These are phyloP conservation scores for Coelastrella sp. DNA, from an alignment of 139 green algal genomes.

Conservation along the genomic window DNA sequence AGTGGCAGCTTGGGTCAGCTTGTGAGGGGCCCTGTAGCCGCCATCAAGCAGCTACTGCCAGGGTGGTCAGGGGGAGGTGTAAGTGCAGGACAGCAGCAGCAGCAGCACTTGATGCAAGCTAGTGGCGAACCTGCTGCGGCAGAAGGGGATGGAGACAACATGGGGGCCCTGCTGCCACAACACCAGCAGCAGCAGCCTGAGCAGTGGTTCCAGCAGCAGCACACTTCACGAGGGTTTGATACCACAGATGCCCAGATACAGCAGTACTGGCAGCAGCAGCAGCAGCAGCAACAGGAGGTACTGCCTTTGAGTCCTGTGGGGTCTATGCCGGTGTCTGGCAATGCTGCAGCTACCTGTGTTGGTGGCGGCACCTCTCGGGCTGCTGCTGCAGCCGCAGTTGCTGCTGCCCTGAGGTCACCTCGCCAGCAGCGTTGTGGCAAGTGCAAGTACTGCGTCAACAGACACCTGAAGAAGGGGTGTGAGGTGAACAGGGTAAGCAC, in stretches of 20 bases:
- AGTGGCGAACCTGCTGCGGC: background rate
- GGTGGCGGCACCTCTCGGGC: background rate
- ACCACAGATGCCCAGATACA: no score
- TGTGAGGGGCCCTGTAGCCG: conserved; percentile 3
- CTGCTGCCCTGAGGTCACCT: background rate
- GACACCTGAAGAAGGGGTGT: conserved; percentile 70
- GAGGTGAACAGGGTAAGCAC: conserved; percentile 54
- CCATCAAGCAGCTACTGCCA: conserved; percentile 41
- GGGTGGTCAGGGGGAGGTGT: background rate
- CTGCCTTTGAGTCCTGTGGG: background rate
- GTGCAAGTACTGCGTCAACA: conserved; percentile 65
- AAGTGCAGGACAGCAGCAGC: background rate
- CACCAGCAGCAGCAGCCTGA: conserved; percentile 4
- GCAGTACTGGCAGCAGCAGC: conserved; percentile 1
- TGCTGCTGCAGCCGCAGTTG: background rate
- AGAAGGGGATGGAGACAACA: background rate
- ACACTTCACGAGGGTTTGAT: no score
- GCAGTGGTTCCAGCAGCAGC: conserved; percentile 6
- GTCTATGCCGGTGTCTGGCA: background rate
- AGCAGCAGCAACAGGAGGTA: background rate
- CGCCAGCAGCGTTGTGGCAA: conserved; percentile 54
- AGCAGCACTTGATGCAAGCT: background rate
- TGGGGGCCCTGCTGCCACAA: background rate
- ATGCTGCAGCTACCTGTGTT: no score
- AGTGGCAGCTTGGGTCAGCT: background rate